Conservation (phyloP, 306 rosid species). For the Cucumis sativus region Cucumber_9930_V3 NC_026660.2:12606001-12606500, state of each 20-base stretch:
- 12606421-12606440: conserved; percentile 63
- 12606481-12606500: conserved; percentile 61
- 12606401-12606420: conserved; percentile 88
- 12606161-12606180: conserved; percentile 69
- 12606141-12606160: conserved; percentile 71
- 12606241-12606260: conserved; percentile 43
- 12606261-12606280: conserved; percentile 42
- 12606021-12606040: conserved; percentile 33
- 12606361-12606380: conserved; percentile 74
- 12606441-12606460: conserved; percentile 60
- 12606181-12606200: conserved; percentile 71
- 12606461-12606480: conserved; percentile 32
- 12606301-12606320: conserved; percentile 69
- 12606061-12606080: conserved; percentile 49
- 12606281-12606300: conserved; percentile 62
- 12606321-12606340: conserved; percentile 65
- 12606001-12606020: conserved; percentile 66
- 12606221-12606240: conserved; percentile 51
- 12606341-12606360: conserved; percentile 51
- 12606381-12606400: conserved; percentile 66
- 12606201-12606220: conserved; percentile 62
- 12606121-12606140: conserved; percentile 59
- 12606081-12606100: conserved; percentile 39
- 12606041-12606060: conserved; percentile 78
- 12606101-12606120: conserved; percentile 41